Conservation (phyloP, 2,329 filamentous ascomycete species). For the Fusarium verrucosum region DNA sequence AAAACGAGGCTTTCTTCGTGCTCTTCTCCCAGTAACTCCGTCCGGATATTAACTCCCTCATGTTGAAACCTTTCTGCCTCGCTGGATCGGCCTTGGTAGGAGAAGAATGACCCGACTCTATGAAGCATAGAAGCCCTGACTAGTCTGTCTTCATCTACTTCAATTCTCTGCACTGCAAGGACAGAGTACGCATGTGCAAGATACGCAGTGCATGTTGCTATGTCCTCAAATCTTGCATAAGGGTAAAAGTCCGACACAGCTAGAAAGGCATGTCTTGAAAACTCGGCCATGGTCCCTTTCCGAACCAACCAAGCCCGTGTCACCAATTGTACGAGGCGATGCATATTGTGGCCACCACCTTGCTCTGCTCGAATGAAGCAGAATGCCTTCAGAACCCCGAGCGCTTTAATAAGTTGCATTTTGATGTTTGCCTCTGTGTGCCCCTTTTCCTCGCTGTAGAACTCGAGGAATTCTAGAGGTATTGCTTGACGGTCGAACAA, state of each 20-base stretch:
- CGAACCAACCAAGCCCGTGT: slow-evolving; percentile 44
- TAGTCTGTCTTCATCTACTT: slow-evolving; percentile 12
- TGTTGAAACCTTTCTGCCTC: slow-evolving; percentile 2
- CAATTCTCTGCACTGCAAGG: slow-evolving; percentile 6
- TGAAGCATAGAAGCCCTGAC: slow-evolving; percentile 23
- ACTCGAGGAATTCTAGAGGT: slow-evolving; percentile 34
- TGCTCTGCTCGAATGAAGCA: slow-evolving; percentile 41
- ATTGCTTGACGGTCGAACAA: slow-evolving; percentile 46
- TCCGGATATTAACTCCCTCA: neutral
- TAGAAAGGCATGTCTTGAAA: slow-evolving; percentile 33
- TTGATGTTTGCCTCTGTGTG: fast-evolving
- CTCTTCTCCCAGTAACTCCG: neutral
- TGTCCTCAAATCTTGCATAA: slow-evolving; percentile 19
- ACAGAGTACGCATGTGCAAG: slow-evolving; percentile 43
- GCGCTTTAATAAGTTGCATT: slow-evolving; percentile 2
- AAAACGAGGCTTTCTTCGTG: neutral
- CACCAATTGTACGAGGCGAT: slow-evolving; percentile 49
- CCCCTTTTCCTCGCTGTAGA: neutral
- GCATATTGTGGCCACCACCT: slow-evolving; percentile 41
- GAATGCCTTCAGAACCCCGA: slow-evolving; percentile 43
- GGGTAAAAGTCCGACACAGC: slow-evolving; percentile 38
- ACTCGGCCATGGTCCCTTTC: slow-evolving; percentile 11
- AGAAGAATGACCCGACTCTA: neutral
- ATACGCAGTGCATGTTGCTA: slow-evolving; percentile 28
- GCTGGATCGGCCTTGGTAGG: neutral